Conservation (phyloP, 768 basidiomycete genomes). For the Crassisporium funariophilum region DNA sequence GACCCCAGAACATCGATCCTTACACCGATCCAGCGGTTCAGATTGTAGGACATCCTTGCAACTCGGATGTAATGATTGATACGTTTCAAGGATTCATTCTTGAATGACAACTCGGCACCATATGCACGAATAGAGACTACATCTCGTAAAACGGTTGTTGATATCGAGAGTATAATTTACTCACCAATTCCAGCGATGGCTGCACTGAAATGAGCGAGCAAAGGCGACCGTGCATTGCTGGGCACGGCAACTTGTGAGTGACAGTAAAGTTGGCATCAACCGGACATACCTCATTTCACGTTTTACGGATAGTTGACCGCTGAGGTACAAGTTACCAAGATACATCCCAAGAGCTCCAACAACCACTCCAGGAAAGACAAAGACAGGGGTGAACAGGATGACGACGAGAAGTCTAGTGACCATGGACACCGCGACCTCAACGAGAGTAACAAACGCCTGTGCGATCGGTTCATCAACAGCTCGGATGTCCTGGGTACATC, state of each 20-base stretch:
- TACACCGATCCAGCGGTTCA: slow-evolving; percentile 46
- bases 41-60: slow-evolving; percentile 47
- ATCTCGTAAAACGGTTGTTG: slow-evolving; percentile 15
- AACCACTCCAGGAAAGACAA: slow-evolving; percentile 41
- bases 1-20: slow-evolving; percentile 60
- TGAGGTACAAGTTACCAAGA: slow-evolving; percentile 45
- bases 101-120: slow-evolving; percentile 53
- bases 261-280: slow-evolving; percentile 41
- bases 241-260: slow-evolving; percentile 26
- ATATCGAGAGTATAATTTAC: slow-evolving; percentile 1
- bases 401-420: slow-evolving; percentile 42
- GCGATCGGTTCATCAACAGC: slow-evolving; percentile 48
- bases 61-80: slow-evolving; percentile 54
- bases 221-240: slow-evolving; percentile 13
- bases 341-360: slow-evolving; percentile 43
- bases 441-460: slow-evolving; percentile 24
- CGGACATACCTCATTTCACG: slow-evolving; percentile 44
- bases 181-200: slow-evolving; percentile 54
- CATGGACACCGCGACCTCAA: slow-evolving; percentile 32
- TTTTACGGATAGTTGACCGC: slow-evolving; percentile 44
- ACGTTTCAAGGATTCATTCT: slow-evolving; percentile 40
- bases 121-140: slow-evolving; percentile 62
- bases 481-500: slow-evolving; percentile 28
- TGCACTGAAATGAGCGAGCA: slow-evolving; percentile 19
- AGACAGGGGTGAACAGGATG: slow-evolving; percentile 41